Conservation (phyloP, 192 early-diverging fungal genomes). For the Entophlyctis luteolus region DNA sequence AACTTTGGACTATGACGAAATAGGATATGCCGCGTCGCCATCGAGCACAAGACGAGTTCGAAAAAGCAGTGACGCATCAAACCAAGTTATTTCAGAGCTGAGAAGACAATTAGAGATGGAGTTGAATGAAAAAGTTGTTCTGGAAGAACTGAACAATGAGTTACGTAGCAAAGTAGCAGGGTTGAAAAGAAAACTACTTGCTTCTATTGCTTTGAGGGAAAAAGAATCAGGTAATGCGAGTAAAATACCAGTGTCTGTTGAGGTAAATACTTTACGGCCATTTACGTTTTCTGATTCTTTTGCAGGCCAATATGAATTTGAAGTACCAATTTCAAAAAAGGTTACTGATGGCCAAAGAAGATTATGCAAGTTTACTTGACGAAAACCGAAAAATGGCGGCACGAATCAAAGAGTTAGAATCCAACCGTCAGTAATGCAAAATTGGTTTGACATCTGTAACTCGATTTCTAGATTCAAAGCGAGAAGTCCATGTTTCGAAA, state of each 20-base stretch:
- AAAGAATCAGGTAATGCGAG: neutral
- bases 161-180: constrained; percentile 18
- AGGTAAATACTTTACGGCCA: neutral
- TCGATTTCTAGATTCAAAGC: constrained; percentile 1
- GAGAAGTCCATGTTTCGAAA: constrained; percentile 19
- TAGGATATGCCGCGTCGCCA: neutral
- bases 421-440: neutral
- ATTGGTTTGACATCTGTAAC: neutral
- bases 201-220: constrained; percentile 1
- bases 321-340: constrained; percentile 25
- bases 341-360: constrained; percentile 17
- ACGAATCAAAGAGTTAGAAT: constrained; percentile 23
- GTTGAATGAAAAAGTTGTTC: constrained; percentile 1
- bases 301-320: constrained; percentile 29
- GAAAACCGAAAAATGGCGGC: constrained; percentile 22
- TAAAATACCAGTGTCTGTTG: constrained; percentile 21
- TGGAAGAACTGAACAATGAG: constrained; percentile 17
- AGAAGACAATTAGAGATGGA: constrained; percentile 14
- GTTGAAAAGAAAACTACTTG: constrained; percentile 18
- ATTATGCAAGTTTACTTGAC: constrained; percentile 26
- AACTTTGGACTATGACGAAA: neutral
- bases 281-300: neutral
- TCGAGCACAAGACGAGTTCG: neutral
- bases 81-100: constrained; percentile 1
- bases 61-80: no score